phyloP scores from a whole-genome alignment of 768 basidiomycete species.

The Termitomyces sp. region DNA sequence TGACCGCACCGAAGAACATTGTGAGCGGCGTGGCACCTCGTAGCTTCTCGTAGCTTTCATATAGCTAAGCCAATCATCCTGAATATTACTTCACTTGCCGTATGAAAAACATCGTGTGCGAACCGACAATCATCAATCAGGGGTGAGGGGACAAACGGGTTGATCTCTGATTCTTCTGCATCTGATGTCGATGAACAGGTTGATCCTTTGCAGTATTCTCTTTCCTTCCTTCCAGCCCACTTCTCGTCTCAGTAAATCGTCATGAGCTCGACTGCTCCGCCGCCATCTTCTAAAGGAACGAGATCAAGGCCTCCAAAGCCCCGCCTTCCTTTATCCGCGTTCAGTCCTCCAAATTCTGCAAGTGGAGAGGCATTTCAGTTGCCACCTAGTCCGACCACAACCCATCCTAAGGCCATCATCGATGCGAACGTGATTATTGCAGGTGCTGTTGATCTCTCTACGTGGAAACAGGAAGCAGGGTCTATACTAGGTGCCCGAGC shows the following conservation, averaged over 20 bases:
- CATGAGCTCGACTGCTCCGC: conserved; percentile 14
- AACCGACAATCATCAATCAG: neutral
- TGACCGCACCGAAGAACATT: neutral
- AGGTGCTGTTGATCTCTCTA: conserved; percentile 33
- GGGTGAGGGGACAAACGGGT: neutral
- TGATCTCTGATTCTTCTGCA: neutral
- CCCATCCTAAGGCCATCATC: conserved; percentile 58
- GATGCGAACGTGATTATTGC: conserved; percentile 60
- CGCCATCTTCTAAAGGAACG: conserved; percentile 36
- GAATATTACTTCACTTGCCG: neutral
- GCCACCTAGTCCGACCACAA: conserved; percentile 60
- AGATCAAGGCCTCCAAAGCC: conserved; percentile 57
- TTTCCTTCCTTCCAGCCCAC: neutral
- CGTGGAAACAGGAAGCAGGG: conserved; percentile 51
- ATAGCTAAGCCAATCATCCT: neutral
- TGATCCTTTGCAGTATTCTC: neutral
- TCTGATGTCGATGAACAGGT: neutral
- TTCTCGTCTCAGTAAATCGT: neutral
- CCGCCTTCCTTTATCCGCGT: conserved; percentile 69
- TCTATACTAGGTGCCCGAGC: conserved; percentile 38
- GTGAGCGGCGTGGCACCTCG: neutral
- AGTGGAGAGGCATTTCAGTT: conserved; percentile 63
- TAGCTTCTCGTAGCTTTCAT: neutral
- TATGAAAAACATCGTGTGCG: neutral
- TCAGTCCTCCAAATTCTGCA: conserved; percentile 65